A percentile compares a stretch with the other conserved stretches of the same genome.
phyloP scores from a whole-genome alignment of 1,284 basidiomycete genomes.

The Naganishia liquefaciens region DNA sequence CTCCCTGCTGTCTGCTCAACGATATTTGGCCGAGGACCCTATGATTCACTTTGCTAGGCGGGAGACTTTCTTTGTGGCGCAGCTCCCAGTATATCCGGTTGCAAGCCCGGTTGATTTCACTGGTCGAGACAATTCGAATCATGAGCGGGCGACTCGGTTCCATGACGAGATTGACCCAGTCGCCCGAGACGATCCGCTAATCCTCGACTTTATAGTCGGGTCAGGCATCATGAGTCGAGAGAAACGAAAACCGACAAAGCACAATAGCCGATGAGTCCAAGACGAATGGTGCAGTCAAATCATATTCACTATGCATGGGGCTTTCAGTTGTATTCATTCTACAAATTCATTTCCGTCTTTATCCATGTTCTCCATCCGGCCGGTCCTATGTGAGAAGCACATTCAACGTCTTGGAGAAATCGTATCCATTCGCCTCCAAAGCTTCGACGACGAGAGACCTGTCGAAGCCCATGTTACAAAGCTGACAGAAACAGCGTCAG shows the following conservation, averaged over 20 bases:
- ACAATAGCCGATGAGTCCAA: neutral
- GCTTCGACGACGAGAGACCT: constrained; percentile 49
- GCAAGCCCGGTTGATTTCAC: neutral
- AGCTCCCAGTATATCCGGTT: too few species aligned
- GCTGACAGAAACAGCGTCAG: constrained; percentile 36
- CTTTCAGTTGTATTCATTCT: neutral
- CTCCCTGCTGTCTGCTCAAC: constrained; percentile 9
- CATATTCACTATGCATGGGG: neutral
- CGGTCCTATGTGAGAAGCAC: constrained; percentile 41
- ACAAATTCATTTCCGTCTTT: too few species aligned
- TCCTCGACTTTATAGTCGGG: constrained; percentile 13
- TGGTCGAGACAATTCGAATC: neutral
- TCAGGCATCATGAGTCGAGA: constrained; percentile 7
- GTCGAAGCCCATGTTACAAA: constrained; percentile 54
- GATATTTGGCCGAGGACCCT: constrained; percentile 2
- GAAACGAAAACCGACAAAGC: neutral
- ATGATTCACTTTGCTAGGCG: constrained; percentile 8
- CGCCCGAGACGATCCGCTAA: neutral
- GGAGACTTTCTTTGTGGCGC: constrained; percentile 4
- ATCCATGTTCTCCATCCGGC: neutral
- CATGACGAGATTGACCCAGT: neutral
- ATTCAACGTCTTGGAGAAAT: constrained; percentile 54
- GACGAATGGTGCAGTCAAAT: neutral
- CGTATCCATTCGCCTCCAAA: constrained; percentile 52
- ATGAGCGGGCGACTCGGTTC: too few species aligned